phyloP scores from a whole-genome alignment of 2,329 filamentous ascomycete genomes.

The Talaromyces islandicus region DNA sequence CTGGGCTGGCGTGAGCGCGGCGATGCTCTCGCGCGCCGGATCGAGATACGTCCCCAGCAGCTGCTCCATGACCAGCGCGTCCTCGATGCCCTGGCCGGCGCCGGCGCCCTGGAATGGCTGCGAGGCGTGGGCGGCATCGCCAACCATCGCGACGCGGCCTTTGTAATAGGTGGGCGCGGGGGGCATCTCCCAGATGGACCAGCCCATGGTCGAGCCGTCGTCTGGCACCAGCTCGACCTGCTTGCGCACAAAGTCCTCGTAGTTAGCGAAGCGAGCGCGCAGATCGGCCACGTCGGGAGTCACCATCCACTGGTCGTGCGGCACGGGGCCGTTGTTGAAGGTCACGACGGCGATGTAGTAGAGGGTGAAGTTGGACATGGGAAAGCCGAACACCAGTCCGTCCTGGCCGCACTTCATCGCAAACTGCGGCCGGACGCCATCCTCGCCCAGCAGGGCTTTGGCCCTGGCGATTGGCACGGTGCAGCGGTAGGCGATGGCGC shows the following conservation, averaged over 20 bases:
- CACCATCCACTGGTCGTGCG: background rate
- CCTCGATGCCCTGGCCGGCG: conserved; percentile 62
- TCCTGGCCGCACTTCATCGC: background rate
- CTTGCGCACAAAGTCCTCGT: background rate
- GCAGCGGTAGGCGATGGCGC: background rate
- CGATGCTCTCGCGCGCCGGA: background rate
- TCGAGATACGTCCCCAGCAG: background rate
- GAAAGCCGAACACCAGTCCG: background rate
- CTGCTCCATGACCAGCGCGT: conserved; percentile 40
- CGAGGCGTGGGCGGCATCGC: conserved; percentile 58
- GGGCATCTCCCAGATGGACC: background rate
- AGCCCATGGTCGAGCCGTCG: background rate
- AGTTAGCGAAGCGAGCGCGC: background rate
- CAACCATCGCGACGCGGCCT: background rate
- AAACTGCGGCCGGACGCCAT: background rate
- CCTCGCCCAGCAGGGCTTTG: background rate
- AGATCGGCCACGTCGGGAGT: background rate
- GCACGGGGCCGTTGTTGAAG: background rate
- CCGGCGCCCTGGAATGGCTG: conserved; percentile 61
- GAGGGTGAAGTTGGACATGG: background rate
- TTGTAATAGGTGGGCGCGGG: background rate
- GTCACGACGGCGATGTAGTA: background rate
- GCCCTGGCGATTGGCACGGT: background rate
- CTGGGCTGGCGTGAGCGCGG: background rate
- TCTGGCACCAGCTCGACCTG: background rate